phyloP scores from a whole-genome alignment of 495 filamentous ascomycete genomes.

The Xylaria curta region DNA sequence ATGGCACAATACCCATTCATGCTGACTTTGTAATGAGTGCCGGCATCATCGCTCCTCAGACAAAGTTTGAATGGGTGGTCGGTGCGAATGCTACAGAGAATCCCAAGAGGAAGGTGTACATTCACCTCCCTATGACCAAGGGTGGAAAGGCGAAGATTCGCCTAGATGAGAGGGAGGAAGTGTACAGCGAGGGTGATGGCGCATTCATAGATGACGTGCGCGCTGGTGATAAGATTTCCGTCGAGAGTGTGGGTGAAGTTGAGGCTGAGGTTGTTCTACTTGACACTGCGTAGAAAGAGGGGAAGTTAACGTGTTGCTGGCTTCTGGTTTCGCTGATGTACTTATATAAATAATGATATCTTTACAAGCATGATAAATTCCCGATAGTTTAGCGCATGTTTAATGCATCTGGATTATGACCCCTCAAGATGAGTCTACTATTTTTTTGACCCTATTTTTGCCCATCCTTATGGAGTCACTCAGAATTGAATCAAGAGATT shows the following conservation, averaged over 20 bases:
- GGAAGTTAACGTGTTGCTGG: background rate
- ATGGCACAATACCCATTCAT: constrained; percentile 75
- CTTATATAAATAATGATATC: background rate
- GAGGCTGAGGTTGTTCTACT: constrained; percentile 73
- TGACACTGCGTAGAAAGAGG: constrained; percentile 53
- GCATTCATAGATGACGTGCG: constrained; percentile 66
- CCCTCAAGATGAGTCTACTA: background rate
- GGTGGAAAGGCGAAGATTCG: constrained; percentile 70
- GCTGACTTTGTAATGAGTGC: constrained; percentile 82
- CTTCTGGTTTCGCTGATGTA: background rate
- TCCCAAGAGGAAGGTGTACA: constrained; percentile 70
- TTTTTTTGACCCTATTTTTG: background rate
- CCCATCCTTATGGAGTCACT: background rate
- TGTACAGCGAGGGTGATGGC: constrained; percentile 75
- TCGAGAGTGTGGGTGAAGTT: constrained; percentile 69
- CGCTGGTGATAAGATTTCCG: constrained; percentile 63
- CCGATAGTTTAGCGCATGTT: background rate
- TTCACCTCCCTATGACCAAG: constrained; percentile 79
- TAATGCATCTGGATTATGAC: background rate
- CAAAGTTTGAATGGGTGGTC: constrained; percentile 66
- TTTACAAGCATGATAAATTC: background rate
- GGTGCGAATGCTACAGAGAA: constrained; percentile 59
- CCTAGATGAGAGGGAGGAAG: constrained; percentile 66
- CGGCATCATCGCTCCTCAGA: constrained; percentile 62
- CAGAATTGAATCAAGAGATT: background rate